A percentile compares a stretch with the other conserved stretches of the same genome.
These are phyloP conservation scores for Metschnikowia lochheadii DNA, from an alignment of 805 yeast species.

Conservation along the genomic window DNA sequence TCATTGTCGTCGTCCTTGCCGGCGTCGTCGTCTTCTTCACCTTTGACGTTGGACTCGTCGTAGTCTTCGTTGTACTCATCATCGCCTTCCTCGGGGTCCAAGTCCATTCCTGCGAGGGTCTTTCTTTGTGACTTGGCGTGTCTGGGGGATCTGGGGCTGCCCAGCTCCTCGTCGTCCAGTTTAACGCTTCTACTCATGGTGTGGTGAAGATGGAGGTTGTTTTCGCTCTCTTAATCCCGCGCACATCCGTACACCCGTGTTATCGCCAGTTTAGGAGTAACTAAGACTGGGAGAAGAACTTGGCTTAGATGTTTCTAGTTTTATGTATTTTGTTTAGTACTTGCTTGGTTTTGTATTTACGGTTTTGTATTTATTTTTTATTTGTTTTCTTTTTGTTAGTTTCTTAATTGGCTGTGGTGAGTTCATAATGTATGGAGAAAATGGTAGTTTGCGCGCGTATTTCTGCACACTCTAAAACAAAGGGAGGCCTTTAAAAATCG, in stretches of 20 bases:
- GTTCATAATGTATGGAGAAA: too few relatives aligned
- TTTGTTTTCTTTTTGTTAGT: too few relatives aligned
- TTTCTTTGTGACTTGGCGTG: slow-evolving; percentile 12
- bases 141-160: slow-evolving; percentile 14
- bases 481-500: neutral
- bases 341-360: too few relatives aligned
- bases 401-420: too few relatives aligned
- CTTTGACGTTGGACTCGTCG: slow-evolving; percentile 17
- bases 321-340: too few relatives aligned
- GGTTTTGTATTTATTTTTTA: too few relatives aligned
- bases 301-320: too few relatives aligned
- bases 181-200: slow-evolving; percentile 3
- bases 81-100: slow-evolving; percentile 19
- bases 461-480: neutral
- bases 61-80: slow-evolving; percentile 18
- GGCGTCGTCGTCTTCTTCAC: slow-evolving; percentile 16
- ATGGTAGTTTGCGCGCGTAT: too few relatives aligned
- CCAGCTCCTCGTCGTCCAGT: slow-evolving; percentile 10
- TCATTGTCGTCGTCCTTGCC: slow-evolving; percentile 15
- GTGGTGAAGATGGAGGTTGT: neutral
- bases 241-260: neutral
- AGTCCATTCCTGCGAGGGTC: slow-evolving; percentile 18
- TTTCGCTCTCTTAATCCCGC: slow-evolving; percentile 1
- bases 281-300: too few relatives aligned
- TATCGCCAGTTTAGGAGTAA: too few relatives aligned